Percentiles rank a stretch among this genome's conserved stretches.
Conservation (phyloP, 768 basidiomycete species). For the Pleurotus sapidus region DNA sequence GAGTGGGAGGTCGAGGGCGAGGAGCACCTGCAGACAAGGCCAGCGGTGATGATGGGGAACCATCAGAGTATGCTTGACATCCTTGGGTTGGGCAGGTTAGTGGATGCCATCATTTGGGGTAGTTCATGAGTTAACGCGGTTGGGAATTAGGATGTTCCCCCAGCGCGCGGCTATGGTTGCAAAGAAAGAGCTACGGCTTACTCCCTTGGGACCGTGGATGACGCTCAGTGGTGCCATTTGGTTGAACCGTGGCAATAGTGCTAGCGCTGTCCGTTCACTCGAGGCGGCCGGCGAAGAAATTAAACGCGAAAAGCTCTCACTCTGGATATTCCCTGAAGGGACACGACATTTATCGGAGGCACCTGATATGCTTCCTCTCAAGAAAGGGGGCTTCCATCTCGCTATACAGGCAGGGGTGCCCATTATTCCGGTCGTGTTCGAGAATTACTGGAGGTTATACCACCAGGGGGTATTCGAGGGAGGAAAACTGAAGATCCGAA, state of each 20-base stretch:
- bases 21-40: constrained; percentile 71
- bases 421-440: constrained; percentile 86
- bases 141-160: constrained; percentile 67
- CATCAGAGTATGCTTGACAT: constrained; percentile 96
- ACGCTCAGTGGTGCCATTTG: constrained; percentile 87
- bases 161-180: constrained; percentile 84
- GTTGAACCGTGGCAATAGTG: constrained; percentile 81
- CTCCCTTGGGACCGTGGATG: constrained; percentile 93
- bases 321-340: constrained; percentile 98
- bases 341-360: constrained; percentile 73
- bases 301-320: constrained; percentile 64
- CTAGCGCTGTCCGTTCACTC: constrained; percentile 72
- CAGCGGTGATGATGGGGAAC: constrained; percentile 80
- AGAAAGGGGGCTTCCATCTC: constrained; percentile 98
- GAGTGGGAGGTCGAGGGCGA: constrained; percentile 80
- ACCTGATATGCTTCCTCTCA: constrained; percentile 79
- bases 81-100: constrained; percentile 75
- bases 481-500: constrained; percentile 79
- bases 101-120: constrained; percentile 10
- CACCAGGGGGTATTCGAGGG: constrained; percentile 70
- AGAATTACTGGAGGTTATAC: constrained; percentile 92
- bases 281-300: constrained; percentile 75
- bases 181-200: constrained; percentile 84
- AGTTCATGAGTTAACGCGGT: neutral
- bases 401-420: constrained; percentile 90